A percentile compares a stretch with the other conserved stretches of the same genome.
These are phyloP conservation scores for Leccinum solheimii DNA, from an alignment of 1,284 basidiomycete species.

Conservation along the genomic window DNA sequence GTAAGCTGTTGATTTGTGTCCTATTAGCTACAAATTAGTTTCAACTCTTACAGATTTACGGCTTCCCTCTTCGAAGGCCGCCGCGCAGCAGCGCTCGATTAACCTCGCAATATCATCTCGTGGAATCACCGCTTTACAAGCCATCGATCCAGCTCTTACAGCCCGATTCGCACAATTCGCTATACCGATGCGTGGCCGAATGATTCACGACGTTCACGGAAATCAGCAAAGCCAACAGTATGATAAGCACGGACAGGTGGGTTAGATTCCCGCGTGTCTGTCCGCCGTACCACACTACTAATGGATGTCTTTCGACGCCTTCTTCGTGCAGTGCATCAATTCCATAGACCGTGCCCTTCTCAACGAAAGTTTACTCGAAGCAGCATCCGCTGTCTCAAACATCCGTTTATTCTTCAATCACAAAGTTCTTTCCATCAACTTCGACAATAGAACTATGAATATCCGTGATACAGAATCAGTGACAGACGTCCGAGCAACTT, in stretches of 20 bases:
- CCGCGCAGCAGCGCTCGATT: constrained; percentile 80
- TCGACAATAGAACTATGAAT: constrained; percentile 63
- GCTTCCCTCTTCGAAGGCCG: constrained; percentile 63
- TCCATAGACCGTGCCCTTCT: constrained; percentile 89
- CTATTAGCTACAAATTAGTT: constrained; percentile 17
- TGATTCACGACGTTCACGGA: constrained; percentile 86
- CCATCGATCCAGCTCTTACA: constrained; percentile 75
- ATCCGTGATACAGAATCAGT: constrained; percentile 48
- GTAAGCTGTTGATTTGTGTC: constrained; percentile 45
- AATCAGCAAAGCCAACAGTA: constrained; percentile 81
- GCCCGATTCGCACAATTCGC: constrained; percentile 75
- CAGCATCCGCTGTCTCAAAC: constrained; percentile 61
- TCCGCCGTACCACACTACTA: constrained; percentile 21
- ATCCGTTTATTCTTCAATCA: constrained; percentile 79
- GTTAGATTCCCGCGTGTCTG: constrained; percentile 34
- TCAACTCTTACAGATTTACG: constrained; percentile 59
- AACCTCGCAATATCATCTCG: constrained; percentile 95
- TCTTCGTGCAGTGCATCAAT: constrained; percentile 75
- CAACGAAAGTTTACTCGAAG: constrained; percentile 81
- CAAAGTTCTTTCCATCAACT: constrained; percentile 73
- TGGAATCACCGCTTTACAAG: constrained; percentile 84
- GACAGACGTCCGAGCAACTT: constrained; percentile 50
- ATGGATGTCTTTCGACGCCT: constrained; percentile 22
- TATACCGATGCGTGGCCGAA: constrained; percentile 93
- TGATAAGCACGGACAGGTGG: constrained; percentile 83